Evolutionary conservation across 352 stramenopile genomes (phyloP).

Genomic region (Stramenopiles sp.): DNA sequence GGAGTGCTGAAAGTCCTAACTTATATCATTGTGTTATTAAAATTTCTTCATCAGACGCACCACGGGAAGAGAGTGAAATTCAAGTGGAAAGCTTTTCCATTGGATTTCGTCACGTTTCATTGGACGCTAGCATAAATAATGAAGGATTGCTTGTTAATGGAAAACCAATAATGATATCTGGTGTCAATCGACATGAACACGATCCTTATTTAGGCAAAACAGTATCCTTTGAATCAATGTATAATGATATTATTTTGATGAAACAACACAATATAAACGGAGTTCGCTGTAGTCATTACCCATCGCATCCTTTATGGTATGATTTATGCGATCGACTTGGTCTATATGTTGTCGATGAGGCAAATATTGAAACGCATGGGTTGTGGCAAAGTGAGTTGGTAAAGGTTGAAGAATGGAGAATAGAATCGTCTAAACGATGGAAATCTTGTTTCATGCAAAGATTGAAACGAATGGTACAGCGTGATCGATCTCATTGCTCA

Average conservation of each 20-base stretch:
- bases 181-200: constrained; percentile 62
- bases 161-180: constrained; percentile 37
- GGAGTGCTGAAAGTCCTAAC: constrained; percentile 33
- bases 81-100: constrained; percentile 35
- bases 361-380: constrained; percentile 67
- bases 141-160: constrained; percentile 39
- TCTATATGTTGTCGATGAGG: constrained; percentile 61
- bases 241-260: constrained; percentile 22
- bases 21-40: constrained; percentile 28
- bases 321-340: constrained; percentile 52
- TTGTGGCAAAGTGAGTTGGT: constrained; percentile 39
- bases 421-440: no score
- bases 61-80: neutral
- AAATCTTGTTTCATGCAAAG: constrained; percentile 25
- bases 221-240: constrained; percentile 38
- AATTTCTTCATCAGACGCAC: neutral
- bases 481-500: constrained; percentile 36
- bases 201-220: constrained; percentile 44
- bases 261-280: constrained; percentile 50
- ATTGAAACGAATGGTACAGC: constrained; percentile 29
- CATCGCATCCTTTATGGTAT: constrained; percentile 44
- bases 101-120: constrained; percentile 40
- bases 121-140: constrained; percentile 31
- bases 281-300: constrained; percentile 54
- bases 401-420: constrained; percentile 27